Percentiles rank a stretch among this genome's conserved stretches.
Conservation (phyloP, 192 early-diverging fungal genomes). For the Glomus cerebriforme region DNA sequence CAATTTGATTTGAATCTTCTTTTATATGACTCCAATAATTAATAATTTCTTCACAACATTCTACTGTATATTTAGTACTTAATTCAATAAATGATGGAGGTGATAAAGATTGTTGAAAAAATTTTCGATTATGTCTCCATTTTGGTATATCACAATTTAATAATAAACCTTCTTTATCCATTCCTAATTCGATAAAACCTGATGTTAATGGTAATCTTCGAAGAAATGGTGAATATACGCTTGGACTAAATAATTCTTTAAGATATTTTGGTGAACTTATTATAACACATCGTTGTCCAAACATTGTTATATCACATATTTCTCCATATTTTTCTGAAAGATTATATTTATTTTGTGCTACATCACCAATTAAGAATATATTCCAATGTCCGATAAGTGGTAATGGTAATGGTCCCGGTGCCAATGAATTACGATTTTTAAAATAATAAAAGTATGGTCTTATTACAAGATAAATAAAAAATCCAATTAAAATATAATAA, state of each 20-base stretch:
- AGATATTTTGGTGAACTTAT: conserved; percentile 5
- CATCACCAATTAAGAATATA: conserved; percentile 1
- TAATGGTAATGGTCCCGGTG: conserved; percentile 9
- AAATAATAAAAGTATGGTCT: neutral
- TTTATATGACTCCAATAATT: conserved; percentile 18
- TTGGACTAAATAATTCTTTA: conserved; percentile 25
- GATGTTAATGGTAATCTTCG: neutral
- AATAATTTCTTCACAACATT: conserved; percentile 23
- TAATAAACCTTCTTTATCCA: conserved; percentile 31
- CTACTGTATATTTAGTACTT: conserved; percentile 11
- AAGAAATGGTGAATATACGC: conserved; percentile 14
- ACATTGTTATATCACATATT: conserved; percentile 14
- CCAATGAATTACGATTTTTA: neutral
- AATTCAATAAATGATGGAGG: conserved; percentile 24
- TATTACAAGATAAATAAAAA: neutral
- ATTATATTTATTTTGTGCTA: conserved; percentile 10
- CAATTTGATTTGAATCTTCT: neutral
- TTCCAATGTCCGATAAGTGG: conserved; percentile 14
- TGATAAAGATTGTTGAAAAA: conserved; percentile 28
- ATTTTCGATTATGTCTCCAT: conserved; percentile 31
- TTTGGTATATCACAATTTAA: conserved; percentile 21
- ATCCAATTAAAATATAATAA: neutral
- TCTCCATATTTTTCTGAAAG: conserved; percentile 24
- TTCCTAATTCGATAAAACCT: conserved; percentile 19
- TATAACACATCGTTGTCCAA: conserved; percentile 6